Percentiles rank a stretch among this genome's conserved stretches.
Conservation (phyloP, 495 filamentous ascomycete species). For the Hypoxylon cercidicola region DNA sequence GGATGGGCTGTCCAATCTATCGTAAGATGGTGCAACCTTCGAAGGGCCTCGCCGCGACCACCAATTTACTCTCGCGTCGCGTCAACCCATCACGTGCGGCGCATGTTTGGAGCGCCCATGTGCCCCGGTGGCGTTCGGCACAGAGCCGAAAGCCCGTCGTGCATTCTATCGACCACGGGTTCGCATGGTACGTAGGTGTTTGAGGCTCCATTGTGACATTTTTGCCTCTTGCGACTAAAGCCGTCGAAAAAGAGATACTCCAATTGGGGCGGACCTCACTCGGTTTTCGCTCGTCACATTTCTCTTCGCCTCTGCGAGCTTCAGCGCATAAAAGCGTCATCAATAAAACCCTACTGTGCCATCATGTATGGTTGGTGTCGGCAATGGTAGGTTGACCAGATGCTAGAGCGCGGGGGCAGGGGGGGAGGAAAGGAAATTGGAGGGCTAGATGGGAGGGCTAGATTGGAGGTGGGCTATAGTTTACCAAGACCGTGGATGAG, state of each 20-base stretch:
- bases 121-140: constrained; percentile 20
- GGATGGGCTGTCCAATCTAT: no score
- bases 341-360: constrained; percentile 2
- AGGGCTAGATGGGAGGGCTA: constrained; percentile 1
- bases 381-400: not conserved
- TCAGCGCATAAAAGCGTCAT: constrained; percentile 23
- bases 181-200: constrained; percentile 1
- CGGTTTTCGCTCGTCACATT: constrained; percentile 19
- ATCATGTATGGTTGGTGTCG: not conserved
- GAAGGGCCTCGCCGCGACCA: no score
- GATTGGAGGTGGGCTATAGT: not conserved
- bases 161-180: not conserved
- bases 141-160: constrained; percentile 6
- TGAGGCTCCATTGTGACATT: constrained; percentile 19
- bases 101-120: constrained; percentile 3
- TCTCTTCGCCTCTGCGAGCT: constrained; percentile 16
- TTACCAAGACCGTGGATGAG: constrained; percentile 37
- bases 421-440: not conserved
- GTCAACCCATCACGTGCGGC: constrained; percentile 28
- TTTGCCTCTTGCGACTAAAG: not conserved
- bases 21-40: not conserved
- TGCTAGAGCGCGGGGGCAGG: not conserved
- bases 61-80: constrained; percentile 5
- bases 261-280: constrained; percentile 15
- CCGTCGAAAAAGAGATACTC: not conserved